Evolutionary conservation across 768 basidiomycete species (phyloP).

Genomic region (Lentinula edodes): DNA sequence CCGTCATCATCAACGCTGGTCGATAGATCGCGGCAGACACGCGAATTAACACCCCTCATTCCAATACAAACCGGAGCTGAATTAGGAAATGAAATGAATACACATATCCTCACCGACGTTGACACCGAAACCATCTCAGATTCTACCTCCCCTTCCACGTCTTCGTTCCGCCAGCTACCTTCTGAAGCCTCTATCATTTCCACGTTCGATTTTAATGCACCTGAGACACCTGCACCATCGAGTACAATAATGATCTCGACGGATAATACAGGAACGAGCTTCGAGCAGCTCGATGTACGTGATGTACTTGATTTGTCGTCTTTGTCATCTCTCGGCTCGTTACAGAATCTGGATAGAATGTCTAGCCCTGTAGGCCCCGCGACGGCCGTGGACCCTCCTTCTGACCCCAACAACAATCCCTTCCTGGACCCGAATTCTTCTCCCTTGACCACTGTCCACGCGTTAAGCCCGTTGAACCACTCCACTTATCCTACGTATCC

Average conservation of each 20-base stretch:
- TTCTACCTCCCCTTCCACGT: background rate
- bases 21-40: background rate
- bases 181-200: background rate
- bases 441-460: background rate
- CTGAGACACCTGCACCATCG: background rate
- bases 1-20: background rate
- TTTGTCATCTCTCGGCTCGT: background rate
- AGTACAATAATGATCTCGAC: background rate
- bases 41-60: background rate
- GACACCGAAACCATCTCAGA: background rate
- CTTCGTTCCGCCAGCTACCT: background rate
- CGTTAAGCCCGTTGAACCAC: background rate
- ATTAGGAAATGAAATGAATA: background rate
- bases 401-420: background rate
- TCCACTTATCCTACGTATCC: background rate
- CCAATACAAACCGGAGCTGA: background rate
- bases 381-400: background rate
- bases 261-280: background rate
- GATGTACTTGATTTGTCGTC: background rate
- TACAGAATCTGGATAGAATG: background rate
- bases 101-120: background rate
- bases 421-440: background rate
- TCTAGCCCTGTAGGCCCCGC: background rate
- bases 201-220: background rate
- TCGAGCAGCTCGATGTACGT: background rate